Base-by-base conservation (phyloP, 768 basidiomycete species). In the Leucocoprinus leucothites region DNA sequence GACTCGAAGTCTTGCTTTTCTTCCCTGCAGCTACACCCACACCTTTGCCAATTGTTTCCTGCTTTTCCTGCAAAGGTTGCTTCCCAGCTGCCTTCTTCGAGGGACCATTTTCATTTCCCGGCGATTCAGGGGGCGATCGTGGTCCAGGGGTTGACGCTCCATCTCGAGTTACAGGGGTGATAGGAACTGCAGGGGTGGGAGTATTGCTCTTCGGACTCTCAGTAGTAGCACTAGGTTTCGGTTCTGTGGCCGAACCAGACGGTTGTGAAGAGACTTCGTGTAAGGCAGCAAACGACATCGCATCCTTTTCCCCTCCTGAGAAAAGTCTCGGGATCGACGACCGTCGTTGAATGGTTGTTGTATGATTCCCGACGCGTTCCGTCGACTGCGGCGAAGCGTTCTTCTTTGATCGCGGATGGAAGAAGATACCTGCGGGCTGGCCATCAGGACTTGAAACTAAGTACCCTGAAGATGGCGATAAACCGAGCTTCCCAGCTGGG, bases 401-500 rank as follows among this genome's bases (percentile, higher is more conserved):
- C 67, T 71, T 82, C 59, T 58, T 72, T 9, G 60, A 49, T 26
- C 80, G 77, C 1, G 95, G 96, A 58, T 94, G 89, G 71, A 98
- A 99, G 74, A 94, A 91, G 55, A 99, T 95, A 9, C 94, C 96
- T n/a, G 91, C 81, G 2, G 93, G 91, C 61, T 93, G 86, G 0
- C 96, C 96, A 67, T 96, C 94, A 1, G 94, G 92, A 64, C 87
- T 91, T 61, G 95, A 91, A 35, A 98, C 89, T 48, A 98, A 81
- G 6, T 96, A 78, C 0, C 95, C 95, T 9, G 91, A 90, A 4
- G 89, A 87, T 3, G 89, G 86, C 0, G 90, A 86, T 2, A 81
- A 74, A 2, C 90, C 90, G 5, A 92, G 76, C 58, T 84, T 85
- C 24, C 82, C 74, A n/a, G 84, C 83, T 3, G 86, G 80, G 53